phyloP scores from a whole-genome alignment of 2,329 filamentous ascomycete species.

The Cercospora beticola region DNA sequence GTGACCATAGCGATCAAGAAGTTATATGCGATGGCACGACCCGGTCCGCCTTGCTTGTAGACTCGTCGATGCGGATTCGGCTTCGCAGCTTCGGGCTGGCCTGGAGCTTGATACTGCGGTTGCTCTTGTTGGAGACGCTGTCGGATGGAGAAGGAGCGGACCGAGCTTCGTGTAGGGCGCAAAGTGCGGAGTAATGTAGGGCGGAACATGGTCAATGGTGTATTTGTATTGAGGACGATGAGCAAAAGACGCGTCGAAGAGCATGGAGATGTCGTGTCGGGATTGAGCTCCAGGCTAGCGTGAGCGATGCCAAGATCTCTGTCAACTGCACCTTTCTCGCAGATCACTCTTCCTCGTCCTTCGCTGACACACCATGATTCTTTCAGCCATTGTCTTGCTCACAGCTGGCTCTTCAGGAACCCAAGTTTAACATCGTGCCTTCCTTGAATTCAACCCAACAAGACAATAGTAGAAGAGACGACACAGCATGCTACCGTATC shows the following conservation, averaged over 20 bases:
- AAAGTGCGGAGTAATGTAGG: not conserved
- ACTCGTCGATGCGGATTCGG: conserved; percentile 53
- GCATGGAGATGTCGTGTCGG: not conserved
- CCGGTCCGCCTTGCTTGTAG: conserved; percentile 65
- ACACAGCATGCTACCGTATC: not conserved
- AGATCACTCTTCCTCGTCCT: not conserved
- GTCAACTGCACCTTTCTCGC: not conserved
- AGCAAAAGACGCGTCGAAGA: not conserved
- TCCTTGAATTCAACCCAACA: not conserved
- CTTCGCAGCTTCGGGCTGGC: conserved; percentile 13
- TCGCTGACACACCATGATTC: not conserved
- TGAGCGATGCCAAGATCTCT: not conserved
- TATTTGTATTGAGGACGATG: not conserved
- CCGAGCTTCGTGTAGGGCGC: not conserved
- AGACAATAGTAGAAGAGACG: no score
- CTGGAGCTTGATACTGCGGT: conserved; percentile 28
- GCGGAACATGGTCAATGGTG: conserved; percentile 2
- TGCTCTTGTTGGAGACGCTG: conserved; percentile 8
- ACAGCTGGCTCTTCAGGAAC: not conserved
- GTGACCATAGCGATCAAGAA: conserved; percentile 73
- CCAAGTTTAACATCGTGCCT: not conserved
- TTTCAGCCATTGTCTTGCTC: not conserved
- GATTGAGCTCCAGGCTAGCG: not conserved
- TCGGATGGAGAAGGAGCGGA: conserved; percentile 8
- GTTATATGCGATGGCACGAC: conserved; percentile 70